Evolutionary conservation across 345 rosid species (phyloP), one percentile per base, ranked within the genome.

Genomic region (Sisymbrium altissimum): DNA sequence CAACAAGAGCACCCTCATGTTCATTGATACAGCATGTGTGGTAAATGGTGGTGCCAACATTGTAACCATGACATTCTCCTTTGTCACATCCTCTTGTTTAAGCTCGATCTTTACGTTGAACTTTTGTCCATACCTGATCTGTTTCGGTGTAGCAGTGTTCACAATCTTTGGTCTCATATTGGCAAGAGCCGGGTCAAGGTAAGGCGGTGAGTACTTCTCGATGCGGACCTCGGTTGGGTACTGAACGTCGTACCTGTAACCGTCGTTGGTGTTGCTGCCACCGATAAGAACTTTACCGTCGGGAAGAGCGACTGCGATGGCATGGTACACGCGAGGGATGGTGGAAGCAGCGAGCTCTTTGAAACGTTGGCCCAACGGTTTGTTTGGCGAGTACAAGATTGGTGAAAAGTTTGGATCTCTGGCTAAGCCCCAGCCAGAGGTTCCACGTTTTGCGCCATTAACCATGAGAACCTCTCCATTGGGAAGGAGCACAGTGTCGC

Each of bases 131-230:
- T 79, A 87, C 6, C 1, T 23, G 1, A 88, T 52, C 32, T 64
- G 36, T 71, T 64, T 17, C 0, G 60, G 66, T 17, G 59, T 29
- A 0, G 57, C 74, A 0, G 59, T 9, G 1, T 4, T 79, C 7
- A 73, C 4, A 27, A 90, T 88, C 19, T 36, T 57, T 1, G 84
- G 83, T 66, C 86, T 80, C 15, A 43, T 13, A 3, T 7, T 39
- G 1, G 64, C 68, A 19, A 78, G 65, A 0, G 79, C 38, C 0
- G 85, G 80, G 32, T 90, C 83, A 9, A 90, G 67, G 57, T 88
- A 90, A 65, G 87, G 94, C 0, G 97, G 97, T 1, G 83, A 85
- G 85, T 80, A 88, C 79, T 87, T 90, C 78, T 87, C 92, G 0
- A 88, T 54, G 1, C 89, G 81, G 1, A 88, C 75, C 61, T 90